Conservation (phyloP, 2,329 filamentous ascomycete genomes). For the Pseudocercospora macadamiae region DNA sequence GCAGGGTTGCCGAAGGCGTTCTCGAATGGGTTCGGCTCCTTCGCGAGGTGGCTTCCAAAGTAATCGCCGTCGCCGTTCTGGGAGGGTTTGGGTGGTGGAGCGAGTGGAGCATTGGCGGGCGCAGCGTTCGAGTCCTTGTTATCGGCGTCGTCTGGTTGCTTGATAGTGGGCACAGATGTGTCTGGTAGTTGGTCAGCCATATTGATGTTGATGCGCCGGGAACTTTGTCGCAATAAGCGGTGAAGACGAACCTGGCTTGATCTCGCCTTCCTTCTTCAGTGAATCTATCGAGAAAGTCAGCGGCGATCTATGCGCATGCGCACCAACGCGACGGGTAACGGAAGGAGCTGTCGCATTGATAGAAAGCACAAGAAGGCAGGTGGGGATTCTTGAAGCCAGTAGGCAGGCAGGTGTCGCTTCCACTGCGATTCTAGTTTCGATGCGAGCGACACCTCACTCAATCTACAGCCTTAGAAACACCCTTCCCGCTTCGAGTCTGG, state of each 20-base stretch:
- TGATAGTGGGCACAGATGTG: constrained; percentile 37
- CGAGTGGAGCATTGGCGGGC: constrained; percentile 52
- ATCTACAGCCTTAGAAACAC: no score
- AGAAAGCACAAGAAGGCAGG: constrained; percentile 7
- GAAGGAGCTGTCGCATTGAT: background rate
- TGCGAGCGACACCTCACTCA: background rate
- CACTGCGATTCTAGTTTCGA: background rate
- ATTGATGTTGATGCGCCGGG: constrained; percentile 1
- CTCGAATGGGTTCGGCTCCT: constrained; percentile 96
- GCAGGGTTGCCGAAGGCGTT: constrained; percentile 78
- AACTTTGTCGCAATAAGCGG: constrained; percentile 7
- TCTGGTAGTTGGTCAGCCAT: constrained; percentile 18
- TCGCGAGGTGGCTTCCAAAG: constrained; percentile 61
- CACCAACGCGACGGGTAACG: background rate
- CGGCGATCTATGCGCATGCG: constrained; percentile 1
- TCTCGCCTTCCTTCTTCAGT: constrained; percentile 24
- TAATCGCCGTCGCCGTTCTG: constrained; percentile 53
- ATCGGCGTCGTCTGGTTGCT: constrained; percentile 37
- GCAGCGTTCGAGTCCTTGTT: constrained; percentile 38
- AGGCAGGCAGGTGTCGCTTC: background rate
- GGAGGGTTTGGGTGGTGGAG: constrained; percentile 55
- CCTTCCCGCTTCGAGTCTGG: no score
- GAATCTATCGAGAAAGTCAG: constrained; percentile 25
- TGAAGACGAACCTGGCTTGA: constrained; percentile 26
- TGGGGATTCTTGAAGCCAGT: constrained; percentile 8